A percentile compares a stretch with the other conserved stretches of the same genome.
phyloP scores from a whole-genome alignment of 768 basidiomycete genomes.

The Mrakia frigida region DNA sequence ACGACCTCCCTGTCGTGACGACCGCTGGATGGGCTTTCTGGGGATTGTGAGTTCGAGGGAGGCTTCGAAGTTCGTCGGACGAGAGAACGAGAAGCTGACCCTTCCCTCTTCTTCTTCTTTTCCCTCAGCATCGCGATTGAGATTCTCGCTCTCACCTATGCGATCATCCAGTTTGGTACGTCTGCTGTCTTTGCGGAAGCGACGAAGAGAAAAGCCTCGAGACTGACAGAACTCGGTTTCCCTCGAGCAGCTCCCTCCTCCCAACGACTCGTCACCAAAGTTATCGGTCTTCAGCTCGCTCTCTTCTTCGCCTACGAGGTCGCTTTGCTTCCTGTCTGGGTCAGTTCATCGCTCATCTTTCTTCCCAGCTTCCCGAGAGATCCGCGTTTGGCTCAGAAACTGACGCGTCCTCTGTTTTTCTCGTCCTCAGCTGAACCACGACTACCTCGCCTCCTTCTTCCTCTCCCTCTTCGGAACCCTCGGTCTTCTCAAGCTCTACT shows the following conservation, averaged over 20 bases:
- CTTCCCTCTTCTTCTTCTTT: neutral
- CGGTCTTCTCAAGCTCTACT: neutral
- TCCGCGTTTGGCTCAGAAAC: too few species aligned
- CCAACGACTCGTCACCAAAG: neutral
- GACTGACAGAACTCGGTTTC: neutral
- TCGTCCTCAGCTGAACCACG: neutral
- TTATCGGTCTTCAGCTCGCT: neutral
- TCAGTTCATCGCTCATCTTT: neutral
- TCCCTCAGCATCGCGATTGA: too few species aligned
- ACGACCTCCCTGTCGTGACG: too few species aligned
- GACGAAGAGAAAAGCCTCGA: neutral
- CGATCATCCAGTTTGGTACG: neutral
- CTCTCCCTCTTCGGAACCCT: neutral
- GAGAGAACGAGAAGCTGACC: too few species aligned
- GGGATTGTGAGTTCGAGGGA: too few species aligned
- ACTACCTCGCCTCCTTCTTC: conserved; percentile 2
- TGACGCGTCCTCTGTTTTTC: neutral
- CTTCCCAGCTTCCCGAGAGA: too few species aligned
- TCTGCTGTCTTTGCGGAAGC: neutral
- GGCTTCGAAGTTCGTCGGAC: too few species aligned
- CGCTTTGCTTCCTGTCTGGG: neutral
- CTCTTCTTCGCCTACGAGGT: neutral
- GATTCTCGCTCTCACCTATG: neutral
- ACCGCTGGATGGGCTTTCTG: too few species aligned
- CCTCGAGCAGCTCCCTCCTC: neutral